Evolutionary conservation across 495 filamentous ascomycete species (phyloP).

Genomic region (Talaromyces adpressus): DNA sequence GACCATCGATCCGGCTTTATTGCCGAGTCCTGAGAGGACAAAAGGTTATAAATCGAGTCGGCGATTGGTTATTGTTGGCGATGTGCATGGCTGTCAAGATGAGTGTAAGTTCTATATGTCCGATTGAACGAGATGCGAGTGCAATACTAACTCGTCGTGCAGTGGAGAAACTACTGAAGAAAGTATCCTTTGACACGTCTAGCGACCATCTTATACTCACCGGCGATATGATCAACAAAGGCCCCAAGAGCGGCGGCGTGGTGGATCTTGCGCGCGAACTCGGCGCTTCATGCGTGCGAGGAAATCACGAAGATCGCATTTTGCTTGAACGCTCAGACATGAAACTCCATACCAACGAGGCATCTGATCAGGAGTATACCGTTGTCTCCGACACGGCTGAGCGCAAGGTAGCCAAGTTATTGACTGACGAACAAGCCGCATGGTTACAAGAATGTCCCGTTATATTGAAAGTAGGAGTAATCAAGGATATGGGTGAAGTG

Average conservation of each 20-base stretch:
- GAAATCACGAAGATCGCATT: conserved; percentile 88
- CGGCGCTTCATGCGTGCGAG: conserved; percentile 72
- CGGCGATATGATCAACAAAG: conserved; percentile 84
- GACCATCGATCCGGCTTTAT: conserved; percentile 28
- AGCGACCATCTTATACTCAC: conserved; percentile 74
- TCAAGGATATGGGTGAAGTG: conserved; percentile 52
- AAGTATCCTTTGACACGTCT: conserved; percentile 53
- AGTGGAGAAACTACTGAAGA: conserved; percentile 60
- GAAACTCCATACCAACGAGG: conserved; percentile 14
- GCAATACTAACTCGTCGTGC: background rate
- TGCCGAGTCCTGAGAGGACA: conserved; percentile 19
- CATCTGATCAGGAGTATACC: conserved; percentile 12
- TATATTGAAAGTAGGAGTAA: conserved; percentile 59
- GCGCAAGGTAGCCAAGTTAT: conserved; percentile 39
- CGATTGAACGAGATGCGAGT: background rate
- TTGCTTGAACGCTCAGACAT: conserved; percentile 47
- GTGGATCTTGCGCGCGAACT: conserved; percentile 63
- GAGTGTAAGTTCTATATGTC: conserved; percentile 41
- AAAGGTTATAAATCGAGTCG: conserved; percentile 14
- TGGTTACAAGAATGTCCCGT: conserved; percentile 69
- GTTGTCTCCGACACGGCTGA: conserved; percentile 24
- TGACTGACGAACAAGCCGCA: conserved; percentile 54
- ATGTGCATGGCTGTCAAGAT: conserved; percentile 79
- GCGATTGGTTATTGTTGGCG: conserved; percentile 71
- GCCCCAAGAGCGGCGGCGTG: conserved; percentile 75